Evolutionary conservation across 1,284 basidiomycete genomes (phyloP), one percentile per base, ranked within the genome.

Genomic region (Ustilago loliicola): DNA sequence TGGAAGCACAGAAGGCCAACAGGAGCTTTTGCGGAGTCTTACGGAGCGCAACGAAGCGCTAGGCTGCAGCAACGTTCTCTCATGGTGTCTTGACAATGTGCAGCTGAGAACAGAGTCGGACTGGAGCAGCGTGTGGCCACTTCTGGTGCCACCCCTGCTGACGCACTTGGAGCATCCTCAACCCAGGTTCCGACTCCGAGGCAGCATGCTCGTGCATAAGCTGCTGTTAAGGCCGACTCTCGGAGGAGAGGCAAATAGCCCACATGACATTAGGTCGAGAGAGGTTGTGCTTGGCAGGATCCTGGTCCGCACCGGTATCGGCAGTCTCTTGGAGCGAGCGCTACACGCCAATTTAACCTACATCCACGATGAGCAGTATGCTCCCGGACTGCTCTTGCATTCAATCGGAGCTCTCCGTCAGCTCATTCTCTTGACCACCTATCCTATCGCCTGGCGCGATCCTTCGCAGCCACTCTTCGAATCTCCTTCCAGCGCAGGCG

Each of bases 321-420:
- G 70, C 1, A 72, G 60, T 30, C 57, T 77, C 1, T 36, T 77
- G 3, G 75, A 77, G 47, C 66, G 60, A 5, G 60, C 60, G 0
- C 58, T 77, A 1, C 66, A 73, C n/a, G 61, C 73, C 52, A 73
- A 72, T 38, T 52, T 77, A n/a, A 77, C 70, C 25, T 77, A 63
- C 55, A 48, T 73, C 17, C 66, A 77, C 50, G 67, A 77, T 40
- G 36, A 58, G 21, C 19, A 25, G 1, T 67, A 65, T 17, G 75
- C 70, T 3, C 38, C 75, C 0, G 38, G 42, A 0, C 54, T 77
- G 0, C 53, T 77, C 4, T 34, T 32, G 2, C 45, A 61, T 17
- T 73, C 71, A 1, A 66, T 67, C 38, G 53, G 56, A 1, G 54
- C 75, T n/a, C 55, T 77, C 10, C 66, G 64, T n/a, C 48, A 45